phyloP scores from a whole-genome alignment of 2,329 filamentous ascomycete genomes.

The Pseudogymnoascus sp. region DNA sequence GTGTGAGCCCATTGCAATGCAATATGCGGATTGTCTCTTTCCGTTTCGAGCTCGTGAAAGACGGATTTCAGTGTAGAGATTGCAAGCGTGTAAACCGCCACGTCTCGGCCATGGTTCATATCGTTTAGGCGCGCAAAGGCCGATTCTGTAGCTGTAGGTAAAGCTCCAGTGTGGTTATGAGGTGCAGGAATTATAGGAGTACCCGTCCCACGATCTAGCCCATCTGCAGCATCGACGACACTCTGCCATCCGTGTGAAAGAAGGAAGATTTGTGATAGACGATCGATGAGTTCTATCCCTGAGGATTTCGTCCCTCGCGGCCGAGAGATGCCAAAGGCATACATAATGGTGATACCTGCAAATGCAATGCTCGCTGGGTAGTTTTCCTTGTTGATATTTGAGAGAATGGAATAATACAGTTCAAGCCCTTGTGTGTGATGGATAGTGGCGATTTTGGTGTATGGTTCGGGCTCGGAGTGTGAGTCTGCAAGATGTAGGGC shows the following conservation, averaged over 20 bases:
- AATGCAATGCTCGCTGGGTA: slow-evolving; percentile 16
- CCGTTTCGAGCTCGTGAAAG: slow-evolving; percentile 4
- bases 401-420: slow-evolving; percentile 10
- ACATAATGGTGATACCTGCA: slow-evolving; percentile 15
- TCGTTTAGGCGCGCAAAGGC: slow-evolving; percentile 11
- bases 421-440: slow-evolving; percentile 14
- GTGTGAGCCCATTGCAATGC: slow-evolving; percentile 10
- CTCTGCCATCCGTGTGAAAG: slow-evolving; percentile 14
- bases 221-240: slow-evolving; percentile 11
- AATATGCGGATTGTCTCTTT: slow-evolving; percentile 9
- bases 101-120: slow-evolving; percentile 9
- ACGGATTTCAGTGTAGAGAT: slow-evolving; percentile 11
- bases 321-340: slow-evolving; percentile 11
- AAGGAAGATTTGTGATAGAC: slow-evolving; percentile 12
- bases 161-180: not conserved
- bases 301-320: not conserved
- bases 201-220: not conserved
- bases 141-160: not conserved
- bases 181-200: not conserved
- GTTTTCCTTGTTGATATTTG: slow-evolving; percentile 10
- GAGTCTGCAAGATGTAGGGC: slow-evolving; percentile 17
- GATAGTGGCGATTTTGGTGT: slow-evolving; percentile 10
- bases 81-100: slow-evolving; percentile 5
- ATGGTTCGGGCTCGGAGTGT: not conserved
- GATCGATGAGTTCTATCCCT: slow-evolving; percentile 8